A percentile compares a stretch with the other conserved stretches of the same genome.
These are phyloP conservation scores for Tubosaeta sp. DNA, from an alignment of 768 basidiomycete species.

Conservation along the genomic window DNA sequence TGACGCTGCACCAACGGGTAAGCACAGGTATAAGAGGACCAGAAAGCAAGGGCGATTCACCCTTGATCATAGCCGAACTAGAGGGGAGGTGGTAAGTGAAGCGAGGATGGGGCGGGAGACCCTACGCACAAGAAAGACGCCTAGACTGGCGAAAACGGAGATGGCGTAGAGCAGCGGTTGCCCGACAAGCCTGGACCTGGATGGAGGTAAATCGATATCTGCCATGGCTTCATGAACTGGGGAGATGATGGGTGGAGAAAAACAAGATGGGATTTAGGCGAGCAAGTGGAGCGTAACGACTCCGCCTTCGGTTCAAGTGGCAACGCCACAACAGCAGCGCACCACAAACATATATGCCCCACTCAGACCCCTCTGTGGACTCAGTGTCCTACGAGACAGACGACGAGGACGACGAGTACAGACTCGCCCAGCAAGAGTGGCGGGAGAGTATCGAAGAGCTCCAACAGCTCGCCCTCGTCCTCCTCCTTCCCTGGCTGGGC, in stretches of 20 bases:
- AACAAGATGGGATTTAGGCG: slow-evolving; percentile 8
- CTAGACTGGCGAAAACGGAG: slow-evolving; percentile 76
- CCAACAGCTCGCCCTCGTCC: slow-evolving; percentile 72
- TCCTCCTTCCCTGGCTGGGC: slow-evolving; percentile 81
- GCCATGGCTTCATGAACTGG: slow-evolving; percentile 54
- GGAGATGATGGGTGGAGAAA: slow-evolving; percentile 14
- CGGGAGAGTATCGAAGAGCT: slow-evolving; percentile 85
- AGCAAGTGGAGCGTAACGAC: slow-evolving; percentile 15
- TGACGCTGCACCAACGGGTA: slow-evolving; percentile 49
- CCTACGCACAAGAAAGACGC: slow-evolving; percentile 73
- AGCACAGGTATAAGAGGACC: neutral
- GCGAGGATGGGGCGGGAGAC: neutral
- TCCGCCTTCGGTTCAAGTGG: neutral
- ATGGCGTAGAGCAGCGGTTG: slow-evolving; percentile 75
- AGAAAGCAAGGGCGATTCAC: slow-evolving; percentile 33
- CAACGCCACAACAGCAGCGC: slow-evolving; percentile 16
- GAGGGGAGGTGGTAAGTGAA: neutral
- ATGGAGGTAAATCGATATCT: slow-evolving; percentile 22
- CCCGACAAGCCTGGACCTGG: slow-evolving; percentile 61
- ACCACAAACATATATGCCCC: slow-evolving; percentile 47
- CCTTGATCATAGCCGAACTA: slow-evolving; percentile 89
- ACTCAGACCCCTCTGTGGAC: slow-evolving; percentile 59
- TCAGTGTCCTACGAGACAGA: slow-evolving; percentile 52
- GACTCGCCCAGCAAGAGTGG: slow-evolving; percentile 86
- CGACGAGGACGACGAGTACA: slow-evolving; percentile 68